Evolutionary conservation across 2,329 filamentous ascomycete species (phyloP).

Genomic region (Chrysosphaeria jannelii): DNA sequence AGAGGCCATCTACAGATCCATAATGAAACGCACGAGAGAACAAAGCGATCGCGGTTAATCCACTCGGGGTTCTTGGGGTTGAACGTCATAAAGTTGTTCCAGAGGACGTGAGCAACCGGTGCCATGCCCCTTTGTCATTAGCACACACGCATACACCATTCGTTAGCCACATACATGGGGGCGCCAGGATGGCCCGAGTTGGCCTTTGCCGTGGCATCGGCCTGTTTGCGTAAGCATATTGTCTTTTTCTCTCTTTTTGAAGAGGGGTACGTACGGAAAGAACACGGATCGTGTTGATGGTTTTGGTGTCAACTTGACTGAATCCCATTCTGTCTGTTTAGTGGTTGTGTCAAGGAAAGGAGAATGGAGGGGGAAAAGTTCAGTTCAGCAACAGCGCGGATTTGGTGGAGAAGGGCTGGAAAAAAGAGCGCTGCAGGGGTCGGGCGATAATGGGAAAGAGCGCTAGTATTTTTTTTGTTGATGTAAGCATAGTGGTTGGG

Average conservation of each 20-base stretch:
- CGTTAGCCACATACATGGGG: slow-evolving; percentile 41
- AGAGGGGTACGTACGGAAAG: slow-evolving; percentile 55
- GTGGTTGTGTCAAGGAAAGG: slow-evolving; percentile 1
- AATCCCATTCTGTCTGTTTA: slow-evolving; percentile 44
- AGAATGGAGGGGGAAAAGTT: slow-evolving; percentile 1
- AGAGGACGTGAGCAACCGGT: slow-evolving; percentile 83
- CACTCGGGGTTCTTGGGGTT: slow-evolving; percentile 98
- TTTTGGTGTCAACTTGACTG: slow-evolving; percentile 60
- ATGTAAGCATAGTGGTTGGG: too few species aligned
- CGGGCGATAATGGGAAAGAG: too few species aligned
- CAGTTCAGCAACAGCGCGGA: slow-evolving; percentile 3
- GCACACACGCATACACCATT: slow-evolving; percentile 6
- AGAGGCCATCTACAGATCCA: too few species aligned
- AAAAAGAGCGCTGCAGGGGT: slow-evolving; percentile 1
- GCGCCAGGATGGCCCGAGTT: slow-evolving; percentile 98
- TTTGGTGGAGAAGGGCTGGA: slow-evolving; percentile 2
- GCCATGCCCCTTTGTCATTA: slow-evolving; percentile 41
- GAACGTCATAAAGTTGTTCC: slow-evolving; percentile 98
- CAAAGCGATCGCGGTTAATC: slow-evolving; percentile 93
- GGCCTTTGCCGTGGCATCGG: slow-evolving; percentile 85
- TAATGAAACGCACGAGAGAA: slow-evolving; percentile 51
- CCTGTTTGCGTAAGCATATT: too few species aligned
- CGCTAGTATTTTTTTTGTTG: too few species aligned
- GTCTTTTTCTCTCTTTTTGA: not conserved
- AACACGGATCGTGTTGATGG: slow-evolving; percentile 93